A percentile compares a stretch with the other conserved stretches of the same genome.
phyloP scores from a whole-genome alignment of 257 asterid genomes.

The Plantago major region DNA sequence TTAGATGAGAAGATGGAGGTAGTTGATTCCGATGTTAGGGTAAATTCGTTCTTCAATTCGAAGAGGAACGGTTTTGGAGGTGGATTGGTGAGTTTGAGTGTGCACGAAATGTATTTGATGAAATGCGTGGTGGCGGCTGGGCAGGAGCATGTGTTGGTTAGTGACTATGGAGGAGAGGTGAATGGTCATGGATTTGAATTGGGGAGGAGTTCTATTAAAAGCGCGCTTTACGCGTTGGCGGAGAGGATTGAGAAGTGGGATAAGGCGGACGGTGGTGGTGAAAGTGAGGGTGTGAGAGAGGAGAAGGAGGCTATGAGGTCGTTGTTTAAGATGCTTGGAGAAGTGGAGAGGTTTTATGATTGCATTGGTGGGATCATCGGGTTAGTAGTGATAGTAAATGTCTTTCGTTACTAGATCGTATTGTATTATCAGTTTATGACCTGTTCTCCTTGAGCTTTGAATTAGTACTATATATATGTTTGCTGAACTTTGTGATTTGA shows the following conservation, averaged over 20 bases:
- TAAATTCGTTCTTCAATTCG: constrained; percentile 40
- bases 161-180: constrained; percentile 22
- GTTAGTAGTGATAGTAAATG: constrained; percentile 38
- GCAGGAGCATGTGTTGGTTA: constrained; percentile 40
- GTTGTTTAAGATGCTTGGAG: constrained; percentile 68
- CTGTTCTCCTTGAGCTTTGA: not conserved
- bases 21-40: constrained; percentile 63
- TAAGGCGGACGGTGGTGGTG: constrained; percentile 25
- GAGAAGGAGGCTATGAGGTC: constrained; percentile 52
- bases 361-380: constrained; percentile 97
- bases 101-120: constrained; percentile 56
- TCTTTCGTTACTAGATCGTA: not conserved
- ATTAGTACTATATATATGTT: not conserved
- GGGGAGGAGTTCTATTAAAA: constrained; percentile 49
- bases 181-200: constrained; percentile 27
- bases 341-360: constrained; percentile 82
- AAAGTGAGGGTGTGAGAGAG: constrained; percentile 21
- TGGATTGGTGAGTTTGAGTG: constrained; percentile 38
- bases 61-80: constrained; percentile 31
- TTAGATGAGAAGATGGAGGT: constrained; percentile 41
- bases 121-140: constrained; percentile 78
- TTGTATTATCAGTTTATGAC: not conserved
- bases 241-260: constrained; percentile 88
- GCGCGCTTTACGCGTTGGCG: constrained; percentile 73
- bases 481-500: constrained; percentile 9